These are phyloP conservation scores for Basidiobolus meristosporus DNA, from an alignment of 371 early-diverging fungal species.

Conservation along the genomic window DNA sequence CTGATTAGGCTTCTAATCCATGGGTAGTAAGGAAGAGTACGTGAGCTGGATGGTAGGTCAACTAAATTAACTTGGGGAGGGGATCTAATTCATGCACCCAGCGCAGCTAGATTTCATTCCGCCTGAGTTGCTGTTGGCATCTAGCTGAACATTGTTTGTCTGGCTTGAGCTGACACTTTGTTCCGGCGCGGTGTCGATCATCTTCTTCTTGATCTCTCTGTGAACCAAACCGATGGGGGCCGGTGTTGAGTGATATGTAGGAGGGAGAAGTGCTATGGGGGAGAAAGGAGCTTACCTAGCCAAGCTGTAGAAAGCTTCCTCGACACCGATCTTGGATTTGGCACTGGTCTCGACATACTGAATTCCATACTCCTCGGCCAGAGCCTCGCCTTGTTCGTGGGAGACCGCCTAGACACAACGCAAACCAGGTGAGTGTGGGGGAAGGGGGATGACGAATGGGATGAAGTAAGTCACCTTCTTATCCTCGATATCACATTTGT, in stretches of 20 bases:
- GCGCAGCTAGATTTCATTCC: no score
- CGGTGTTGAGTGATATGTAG: background rate
- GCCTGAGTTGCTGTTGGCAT: no score
- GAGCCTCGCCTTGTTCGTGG: constrained; percentile 59
- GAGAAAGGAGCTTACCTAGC: constrained; percentile 40
- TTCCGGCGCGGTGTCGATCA: background rate
- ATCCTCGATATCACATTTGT: constrained; percentile 89
- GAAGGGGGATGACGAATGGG: background rate
- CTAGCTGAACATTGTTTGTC: background rate
- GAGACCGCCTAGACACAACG: constrained; percentile 28
- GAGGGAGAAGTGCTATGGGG: no score
- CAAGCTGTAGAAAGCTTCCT: constrained; percentile 92
- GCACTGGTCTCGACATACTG: constrained; percentile 92
- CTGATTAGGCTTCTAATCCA: no score
- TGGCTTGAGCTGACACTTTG: background rate
- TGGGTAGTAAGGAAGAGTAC: no score
- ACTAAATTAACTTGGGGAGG: no score
- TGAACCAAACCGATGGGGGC: background rate
- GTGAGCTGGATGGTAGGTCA: no score
- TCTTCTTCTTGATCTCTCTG: background rate
- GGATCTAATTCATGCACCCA: no score
- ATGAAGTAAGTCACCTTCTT: constrained; percentile 48
- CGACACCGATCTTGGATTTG: constrained; percentile 92
- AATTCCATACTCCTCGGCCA: constrained; percentile 75
- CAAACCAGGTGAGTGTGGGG: background rate